Evolutionary conservation across 2,329 filamentous ascomycete genomes (phyloP).

Genomic region (Cryphonectria japonica): DNA sequence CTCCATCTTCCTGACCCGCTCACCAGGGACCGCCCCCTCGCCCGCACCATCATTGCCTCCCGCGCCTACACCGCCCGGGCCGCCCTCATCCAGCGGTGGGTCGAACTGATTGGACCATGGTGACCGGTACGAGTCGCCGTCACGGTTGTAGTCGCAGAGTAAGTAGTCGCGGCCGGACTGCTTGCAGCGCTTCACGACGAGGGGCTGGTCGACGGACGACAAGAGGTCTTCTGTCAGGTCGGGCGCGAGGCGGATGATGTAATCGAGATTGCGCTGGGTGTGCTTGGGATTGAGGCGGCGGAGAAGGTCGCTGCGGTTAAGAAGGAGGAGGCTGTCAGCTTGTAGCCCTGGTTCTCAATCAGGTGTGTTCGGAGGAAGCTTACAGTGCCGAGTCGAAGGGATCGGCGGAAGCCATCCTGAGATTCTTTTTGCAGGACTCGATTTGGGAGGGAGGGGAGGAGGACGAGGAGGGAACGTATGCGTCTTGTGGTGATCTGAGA

Average conservation of each 20-base stretch:
- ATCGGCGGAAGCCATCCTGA: conserved; percentile 57
- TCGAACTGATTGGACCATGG: conserved; percentile 99
- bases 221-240: conserved; percentile 96
- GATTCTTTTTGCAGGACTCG: conserved; percentile 1
- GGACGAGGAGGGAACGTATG: not conserved
- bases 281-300: conserved; percentile 95
- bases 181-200: conserved; percentile 82
- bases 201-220: conserved; percentile 94
- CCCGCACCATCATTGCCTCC: conserved; percentile 62
- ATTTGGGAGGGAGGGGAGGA: not conserved
- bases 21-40: conserved; percentile 86
- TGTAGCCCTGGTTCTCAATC: conserved; percentile 9
- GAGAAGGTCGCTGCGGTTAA: conserved; percentile 79
- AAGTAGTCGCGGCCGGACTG: conserved; percentile 94
- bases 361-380: conserved; percentile 37
- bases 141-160: conserved; percentile 99
- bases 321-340: conserved; percentile 16
- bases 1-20: conserved; percentile 92
- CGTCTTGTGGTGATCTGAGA: not conserved
- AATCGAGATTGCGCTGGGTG: conserved; percentile 83
- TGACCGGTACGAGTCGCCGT: conserved; percentile 95
- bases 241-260: conserved; percentile 85
- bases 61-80: conserved; percentile 53
- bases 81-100: conserved; percentile 74
- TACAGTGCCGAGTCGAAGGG: conserved; percentile 79